Conservation (phyloP, 257 asterid genomes). For the Forsythia viridissima region DNA sequence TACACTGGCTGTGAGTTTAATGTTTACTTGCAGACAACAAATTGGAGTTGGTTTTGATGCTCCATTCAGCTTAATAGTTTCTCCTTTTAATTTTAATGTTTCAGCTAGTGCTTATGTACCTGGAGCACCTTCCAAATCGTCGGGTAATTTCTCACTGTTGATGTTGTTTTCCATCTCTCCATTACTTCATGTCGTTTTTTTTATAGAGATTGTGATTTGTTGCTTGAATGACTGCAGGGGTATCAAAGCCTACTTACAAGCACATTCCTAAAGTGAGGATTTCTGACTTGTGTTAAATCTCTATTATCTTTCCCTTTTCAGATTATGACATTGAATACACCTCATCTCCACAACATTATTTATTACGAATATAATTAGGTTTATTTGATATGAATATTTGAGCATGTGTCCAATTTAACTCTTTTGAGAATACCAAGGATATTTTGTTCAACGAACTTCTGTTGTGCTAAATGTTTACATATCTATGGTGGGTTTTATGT, state of each 20-base stretch:
- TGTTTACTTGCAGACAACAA: conserved; percentile 10
- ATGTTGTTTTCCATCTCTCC: conserved; percentile 18
- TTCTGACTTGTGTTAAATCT: background rate
- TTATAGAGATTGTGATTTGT: conserved; percentile 25
- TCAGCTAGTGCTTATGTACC: conserved; percentile 96
- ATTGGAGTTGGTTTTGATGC: conserved; percentile 19
- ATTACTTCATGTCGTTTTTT: conserved; percentile 12
- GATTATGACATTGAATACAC: conserved; percentile 10
- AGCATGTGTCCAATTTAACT: background rate
- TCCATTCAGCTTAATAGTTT: conserved; percentile 13
- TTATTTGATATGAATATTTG: background rate
- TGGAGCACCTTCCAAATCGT: conserved; percentile 70
- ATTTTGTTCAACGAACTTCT: background rate
- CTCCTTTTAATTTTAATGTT: conserved; percentile 33
- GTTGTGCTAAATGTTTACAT: background rate
- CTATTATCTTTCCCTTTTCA: conserved; percentile 7
- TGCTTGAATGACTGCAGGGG: conserved; percentile 45
- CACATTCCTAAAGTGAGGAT: conserved; percentile 86
- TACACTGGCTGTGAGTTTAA: conserved; percentile 83
- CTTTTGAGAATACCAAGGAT: conserved; percentile 3
- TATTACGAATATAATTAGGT: background rate
- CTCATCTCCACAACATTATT: background rate
- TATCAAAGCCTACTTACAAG: conserved; percentile 71
- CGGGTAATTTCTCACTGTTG: conserved; percentile 40
- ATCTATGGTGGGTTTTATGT: background rate